Evolutionary conservation across 371 early-diverging fungal genomes (phyloP), one percentile per base, ranked within the genome.

Genomic region (Coelomomyces lativittatus): DNA sequence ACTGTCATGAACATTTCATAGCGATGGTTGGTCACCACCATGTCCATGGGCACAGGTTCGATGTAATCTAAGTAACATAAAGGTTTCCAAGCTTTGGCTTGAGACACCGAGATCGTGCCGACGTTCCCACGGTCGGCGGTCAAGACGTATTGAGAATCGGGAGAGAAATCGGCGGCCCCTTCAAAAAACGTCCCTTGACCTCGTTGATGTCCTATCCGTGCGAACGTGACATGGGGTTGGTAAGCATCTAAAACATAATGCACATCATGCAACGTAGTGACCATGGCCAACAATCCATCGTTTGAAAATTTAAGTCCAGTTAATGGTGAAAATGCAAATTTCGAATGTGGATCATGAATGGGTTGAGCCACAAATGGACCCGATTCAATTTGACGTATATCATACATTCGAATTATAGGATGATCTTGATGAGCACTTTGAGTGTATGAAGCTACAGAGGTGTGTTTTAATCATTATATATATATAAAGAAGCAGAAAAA

Each of bases 171-270:
- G 34, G 14, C 34, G 34, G 14, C 14, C 34, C 14, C 14, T 14
- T 33, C 34, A 14, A n/a, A n/a, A 14, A 33, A n/a, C 34, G 34
- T 14, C 19, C 31, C 28, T 31, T 29, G 29, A 21, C 43, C 43
- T 21, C 28, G 7, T 19, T n/a, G 28, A 2, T 31, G 29, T 9
- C 43, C 32, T 11, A 19, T 31, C n/a, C n/a, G 7, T 21, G 43
- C 43, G 9, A 15, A 15, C 39, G 39, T 39, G 15, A 14, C 15
- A 14, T 39, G 27, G 3, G 72, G 65, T 7, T 62, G 53, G 49
- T 70, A 86, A 5, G 86, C 69, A 54, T 91, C 88, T 21, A 87
- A 48, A 1, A 89, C 51, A 45, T 73, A 80, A 28, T 70, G 66
- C 0, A 58, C 57, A n/a, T 80, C 78, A 0, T 69, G 66, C 0